Conservation (phyloP, 768 basidiomycete genomes). For the Kondoa subrosea region DNA sequence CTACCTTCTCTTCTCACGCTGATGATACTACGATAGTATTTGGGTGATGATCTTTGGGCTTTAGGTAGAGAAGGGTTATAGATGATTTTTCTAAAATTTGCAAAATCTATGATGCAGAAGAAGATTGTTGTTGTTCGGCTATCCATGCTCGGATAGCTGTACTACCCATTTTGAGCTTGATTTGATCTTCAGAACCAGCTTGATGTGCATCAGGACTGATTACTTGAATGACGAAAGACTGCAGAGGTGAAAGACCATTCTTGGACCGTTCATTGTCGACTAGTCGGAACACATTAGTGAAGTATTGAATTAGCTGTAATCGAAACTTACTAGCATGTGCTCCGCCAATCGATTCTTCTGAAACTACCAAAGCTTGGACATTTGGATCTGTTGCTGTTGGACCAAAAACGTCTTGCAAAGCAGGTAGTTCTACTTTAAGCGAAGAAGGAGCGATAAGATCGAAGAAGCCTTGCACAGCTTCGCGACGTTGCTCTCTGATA, state of each 20-base stretch:
- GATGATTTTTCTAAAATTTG: slow-evolving; percentile 1
- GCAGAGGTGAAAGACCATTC: slow-evolving; percentile 9
- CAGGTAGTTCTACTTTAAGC: slow-evolving; percentile 44
- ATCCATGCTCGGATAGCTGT: slow-evolving; percentile 87
- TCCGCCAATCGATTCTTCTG: slow-evolving; percentile 67
- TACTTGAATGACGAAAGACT: slow-evolving; percentile 15
- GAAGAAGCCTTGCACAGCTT: slow-evolving; percentile 51
- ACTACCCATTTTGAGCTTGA: slow-evolving; percentile 79
- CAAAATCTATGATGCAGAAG: no score
- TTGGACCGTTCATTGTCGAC: slow-evolving; percentile 30
- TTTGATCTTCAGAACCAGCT: slow-evolving; percentile 45
- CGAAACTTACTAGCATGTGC: slow-evolving; percentile 39
- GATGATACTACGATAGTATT: slow-evolving; percentile 37
- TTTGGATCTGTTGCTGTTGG: slow-evolving; percentile 75
- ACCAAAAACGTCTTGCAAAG: slow-evolving; percentile 58
- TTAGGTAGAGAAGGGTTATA: slow-evolving; percentile 8
- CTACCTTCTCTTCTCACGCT: neutral
- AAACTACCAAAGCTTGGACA: slow-evolving; percentile 82
- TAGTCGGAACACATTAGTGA: neutral
- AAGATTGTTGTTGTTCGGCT: slow-evolving; percentile 24
- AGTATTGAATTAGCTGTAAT: slow-evolving; percentile 1
- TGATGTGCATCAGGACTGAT: slow-evolving; percentile 26
- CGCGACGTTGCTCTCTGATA: slow-evolving; percentile 37
- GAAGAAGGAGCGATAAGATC: slow-evolving; percentile 46
- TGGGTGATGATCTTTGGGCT: slow-evolving; percentile 78